Base-by-base conservation (phyloP, 345 rosid species). In the Erysimum cheiranthoides region DNA sequence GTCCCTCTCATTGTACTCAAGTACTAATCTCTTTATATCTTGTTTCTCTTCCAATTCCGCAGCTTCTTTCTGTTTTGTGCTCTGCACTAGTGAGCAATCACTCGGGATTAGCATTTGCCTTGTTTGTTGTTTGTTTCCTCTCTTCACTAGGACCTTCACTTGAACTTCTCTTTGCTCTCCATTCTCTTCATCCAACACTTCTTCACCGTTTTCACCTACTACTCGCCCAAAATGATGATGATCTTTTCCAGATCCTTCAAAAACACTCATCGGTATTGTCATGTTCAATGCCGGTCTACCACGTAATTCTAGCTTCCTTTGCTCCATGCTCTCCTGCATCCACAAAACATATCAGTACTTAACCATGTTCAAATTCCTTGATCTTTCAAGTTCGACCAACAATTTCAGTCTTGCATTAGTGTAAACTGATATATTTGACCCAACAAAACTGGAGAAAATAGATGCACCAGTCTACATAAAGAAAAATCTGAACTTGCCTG, bases 51-150 rank as follows among this genome's bases (percentile, higher is more conserved):
- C 99, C 32, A 92, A 73, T 62, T 95, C 99, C 0, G 96, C 98
- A 31, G 96, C 99, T 84, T 89, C 99, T 79, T 89, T 93, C 94
- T 92, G 99, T 81, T 93, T 92, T 18, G 97, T 95, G 89, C 99
- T 87, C 83, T 89, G 96, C 57, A 93, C 85, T 28, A 95, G 91
- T 1, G 90, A 80, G 79, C 88, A 87, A 83, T 92, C 99, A 68
- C 87, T 81, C 5, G 99, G 99, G 76, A 95, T 88, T 56, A 80
- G 83, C 97, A 95, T 90, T 86, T 92, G 97, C 73, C 84, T 92
- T 6, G 94, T 91, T 66, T 96, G 99, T 77, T 96, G 98, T 84
- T 96, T 96, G 82, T 87, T 91, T 64, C 97, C 98, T 70, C 97
- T 89, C 81, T 96, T 96, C 84, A 96, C 96, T 6, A 96, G 90